phyloP scores from a whole-genome alignment of 2,329 filamentous ascomycete species.

The Penicillium sp. region DNA sequence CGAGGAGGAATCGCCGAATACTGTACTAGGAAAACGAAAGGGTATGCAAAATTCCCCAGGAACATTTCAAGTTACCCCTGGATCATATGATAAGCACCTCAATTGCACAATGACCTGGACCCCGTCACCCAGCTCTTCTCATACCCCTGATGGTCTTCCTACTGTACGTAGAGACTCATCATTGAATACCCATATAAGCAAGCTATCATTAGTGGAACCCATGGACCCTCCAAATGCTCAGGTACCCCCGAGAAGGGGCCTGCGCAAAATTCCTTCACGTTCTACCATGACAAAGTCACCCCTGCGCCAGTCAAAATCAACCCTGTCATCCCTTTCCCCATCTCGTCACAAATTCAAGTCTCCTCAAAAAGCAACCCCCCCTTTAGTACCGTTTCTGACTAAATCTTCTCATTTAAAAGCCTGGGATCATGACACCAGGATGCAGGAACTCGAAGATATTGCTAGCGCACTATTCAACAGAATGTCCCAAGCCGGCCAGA shows the following conservation, averaged over 20 bases:
- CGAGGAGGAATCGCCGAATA: conserved; percentile 34
- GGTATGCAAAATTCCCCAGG: conserved; percentile 43
- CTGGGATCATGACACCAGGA: conserved; percentile 74
- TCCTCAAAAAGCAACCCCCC: conserved; percentile 31
- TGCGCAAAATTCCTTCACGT: conserved; percentile 12
- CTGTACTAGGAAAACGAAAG: conserved; percentile 46
- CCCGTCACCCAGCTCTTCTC: conserved; percentile 20
- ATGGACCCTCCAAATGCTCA: conserved; percentile 1
- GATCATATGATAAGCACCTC: conserved; percentile 23
- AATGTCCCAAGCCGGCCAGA: conserved; percentile 64
- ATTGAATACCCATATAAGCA: conserved; percentile 34
- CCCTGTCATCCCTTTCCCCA: conserved; percentile 21
- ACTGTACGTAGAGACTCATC: conserved; percentile 30
- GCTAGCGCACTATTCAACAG: conserved; percentile 69
- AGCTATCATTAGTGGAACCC: conserved; percentile 20
- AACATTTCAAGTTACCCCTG: conserved; percentile 14
- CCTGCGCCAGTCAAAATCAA: conserved; percentile 38
- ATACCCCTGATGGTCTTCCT: conserved; percentile 18
- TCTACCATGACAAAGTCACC: conserved; percentile 18
- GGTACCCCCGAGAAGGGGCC: conserved; percentile 9
- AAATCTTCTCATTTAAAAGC: conserved; percentile 73
- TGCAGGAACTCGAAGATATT: conserved; percentile 72
- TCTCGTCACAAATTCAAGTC: conserved; percentile 32
- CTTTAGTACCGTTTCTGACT: conserved; percentile 57
- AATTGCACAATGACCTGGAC: conserved; percentile 24